These are phyloP conservation scores for Colletotrichum tamarilloi DNA, from an alignment of 2,329 filamentous ascomycete species.

Conservation along the genomic window DNA sequence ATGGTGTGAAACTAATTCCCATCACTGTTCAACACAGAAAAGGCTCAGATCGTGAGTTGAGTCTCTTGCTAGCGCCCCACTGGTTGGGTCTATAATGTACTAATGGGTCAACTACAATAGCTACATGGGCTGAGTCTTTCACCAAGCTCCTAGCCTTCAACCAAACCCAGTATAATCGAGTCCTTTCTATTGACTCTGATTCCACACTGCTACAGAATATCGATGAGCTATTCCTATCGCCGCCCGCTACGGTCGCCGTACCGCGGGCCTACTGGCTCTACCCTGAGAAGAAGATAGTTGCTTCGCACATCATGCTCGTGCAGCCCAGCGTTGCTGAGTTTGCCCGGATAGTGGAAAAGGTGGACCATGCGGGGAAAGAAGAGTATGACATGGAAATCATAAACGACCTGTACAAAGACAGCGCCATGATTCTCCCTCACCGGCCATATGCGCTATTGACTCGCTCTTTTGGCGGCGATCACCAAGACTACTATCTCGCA, in stretches of 20 bases:
- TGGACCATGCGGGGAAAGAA: slow-evolving; percentile 38
- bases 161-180: slow-evolving; percentile 67
- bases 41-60: slow-evolving; percentile 48
- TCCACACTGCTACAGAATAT: slow-evolving; percentile 68
- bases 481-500: slow-evolving; percentile 56
- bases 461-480: slow-evolving; percentile 67
- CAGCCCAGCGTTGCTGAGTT: slow-evolving; percentile 67
- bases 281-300: slow-evolving; percentile 63
- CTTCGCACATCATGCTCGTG: slow-evolving; percentile 71
- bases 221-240: slow-evolving; percentile 77
- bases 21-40: slow-evolving; percentile 52
- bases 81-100: not conserved
- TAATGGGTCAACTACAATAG: slow-evolving; percentile 25
- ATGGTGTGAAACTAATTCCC: slow-evolving; percentile 56
- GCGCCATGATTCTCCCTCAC: slow-evolving; percentile 71
- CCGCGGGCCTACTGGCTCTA: slow-evolving; percentile 77
- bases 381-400: slow-evolving; percentile 76
- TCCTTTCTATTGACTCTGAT: slow-evolving; percentile 68
- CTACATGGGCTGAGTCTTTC: slow-evolving; percentile 71
- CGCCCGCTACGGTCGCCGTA: slow-evolving; percentile 69
- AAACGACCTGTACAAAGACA: slow-evolving; percentile 69
- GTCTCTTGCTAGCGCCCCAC: too few species aligned
- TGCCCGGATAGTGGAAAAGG: slow-evolving; percentile 41
- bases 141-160: slow-evolving; percentile 74
- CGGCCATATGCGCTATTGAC: slow-evolving; percentile 70